Percentiles rank a stretch among this genome's conserved stretches.
These are phyloP conservation scores for Heterotrichella gracilis DNA, from an alignment of 352 stramenopile species.

Conservation along the genomic window DNA sequence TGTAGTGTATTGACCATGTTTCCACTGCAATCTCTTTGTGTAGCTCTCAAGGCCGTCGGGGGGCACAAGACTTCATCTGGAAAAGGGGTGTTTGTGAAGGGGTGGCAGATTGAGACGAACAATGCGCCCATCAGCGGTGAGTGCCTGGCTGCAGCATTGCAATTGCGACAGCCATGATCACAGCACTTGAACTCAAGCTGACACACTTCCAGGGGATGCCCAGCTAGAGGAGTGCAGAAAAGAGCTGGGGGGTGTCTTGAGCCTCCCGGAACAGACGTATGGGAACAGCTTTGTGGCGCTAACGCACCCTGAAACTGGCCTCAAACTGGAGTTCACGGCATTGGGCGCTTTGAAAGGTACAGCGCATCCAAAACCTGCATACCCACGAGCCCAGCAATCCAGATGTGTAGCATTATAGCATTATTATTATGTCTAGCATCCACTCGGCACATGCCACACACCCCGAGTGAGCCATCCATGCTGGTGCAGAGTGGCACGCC, in stretches of 20 bases:
- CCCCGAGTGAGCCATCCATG: conserved; percentile 13
- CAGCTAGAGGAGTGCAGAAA: conserved; percentile 13
- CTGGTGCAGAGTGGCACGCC: conserved; percentile 12
- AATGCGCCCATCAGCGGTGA: conserved; percentile 17
- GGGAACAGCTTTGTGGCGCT: conserved; percentile 15
- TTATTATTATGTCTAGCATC: too few species aligned
- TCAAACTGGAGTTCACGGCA: conserved; percentile 18
- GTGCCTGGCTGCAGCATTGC: too few species aligned
- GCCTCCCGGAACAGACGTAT: conserved; percentile 17
- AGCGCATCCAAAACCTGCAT: conserved; percentile 14
- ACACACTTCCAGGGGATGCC: conserved; percentile 11
- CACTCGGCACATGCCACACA: conserved; percentile 17
- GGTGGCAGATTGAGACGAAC: conserved; percentile 15
- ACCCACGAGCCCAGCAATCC: conserved; percentile 14
- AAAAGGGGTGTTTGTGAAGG: too few species aligned
- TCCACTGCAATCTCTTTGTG: too few species aligned
- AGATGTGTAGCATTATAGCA: too few species aligned
- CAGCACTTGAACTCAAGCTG: too few species aligned
- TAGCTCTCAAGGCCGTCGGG: too few species aligned
- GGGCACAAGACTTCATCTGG: too few species aligned
- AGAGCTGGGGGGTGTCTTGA: conserved; percentile 15
- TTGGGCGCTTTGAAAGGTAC: conserved; percentile 14
- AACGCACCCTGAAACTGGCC: conserved; percentile 13
- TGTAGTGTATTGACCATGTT: too few species aligned
- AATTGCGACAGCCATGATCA: too few species aligned